Conservation (phyloP, 441 rosid genomes). For the Isatis lusitanica region DNA sequence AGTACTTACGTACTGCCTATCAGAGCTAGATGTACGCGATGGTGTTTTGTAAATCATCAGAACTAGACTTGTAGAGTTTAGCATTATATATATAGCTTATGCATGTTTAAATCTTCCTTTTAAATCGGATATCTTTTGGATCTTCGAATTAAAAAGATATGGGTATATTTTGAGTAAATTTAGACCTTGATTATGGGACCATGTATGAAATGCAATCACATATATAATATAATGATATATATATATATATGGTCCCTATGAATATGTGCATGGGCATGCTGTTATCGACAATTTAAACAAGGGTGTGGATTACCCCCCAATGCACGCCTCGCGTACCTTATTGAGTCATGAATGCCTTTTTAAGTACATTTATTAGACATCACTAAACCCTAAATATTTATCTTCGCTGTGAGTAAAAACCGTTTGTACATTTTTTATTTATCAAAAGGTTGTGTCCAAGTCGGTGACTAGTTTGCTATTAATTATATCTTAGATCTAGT, state of each 20-base stretch:
- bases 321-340: slow-evolving; percentile 32
- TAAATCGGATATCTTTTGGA: not conserved
- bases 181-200: not conserved
- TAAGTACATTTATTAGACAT: slow-evolving; percentile 20
- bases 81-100: not conserved
- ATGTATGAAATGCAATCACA: not conserved
- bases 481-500: not conserved
- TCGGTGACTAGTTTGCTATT: not conserved
- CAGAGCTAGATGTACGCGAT: not conserved
- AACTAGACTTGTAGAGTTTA: not conserved
- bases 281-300: slow-evolving; percentile 33
- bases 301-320: slow-evolving; percentile 30
- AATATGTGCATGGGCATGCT: slow-evolving; percentile 27
- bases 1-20: not conserved
- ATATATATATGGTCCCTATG: slow-evolving; percentile 15
- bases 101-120: not conserved
- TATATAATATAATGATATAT: not conserved
- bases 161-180: not conserved
- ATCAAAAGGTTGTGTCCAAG: not conserved
- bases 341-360: slow-evolving; percentile 19
- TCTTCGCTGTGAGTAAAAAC: not conserved
- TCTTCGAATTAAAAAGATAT: not conserved
- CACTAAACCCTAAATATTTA: slow-evolving; percentile 25
- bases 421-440: not conserved
- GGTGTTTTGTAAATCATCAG: not conserved